Evolutionary conservation across 306 rosid genomes (phyloP).

Genomic region (Fragaria vesca): DNA sequence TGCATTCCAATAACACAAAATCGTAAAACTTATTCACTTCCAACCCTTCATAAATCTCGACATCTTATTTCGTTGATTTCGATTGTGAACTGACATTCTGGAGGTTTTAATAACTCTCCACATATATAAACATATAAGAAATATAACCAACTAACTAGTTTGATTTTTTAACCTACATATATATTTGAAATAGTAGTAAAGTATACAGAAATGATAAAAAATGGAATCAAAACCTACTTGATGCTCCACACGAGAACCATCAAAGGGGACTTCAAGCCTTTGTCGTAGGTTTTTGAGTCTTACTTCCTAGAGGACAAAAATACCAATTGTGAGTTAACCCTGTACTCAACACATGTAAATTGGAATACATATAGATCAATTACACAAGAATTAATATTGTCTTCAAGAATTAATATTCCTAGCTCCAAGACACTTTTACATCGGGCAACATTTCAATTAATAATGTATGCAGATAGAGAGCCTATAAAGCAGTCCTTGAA

Average conservation of each 20-base stretch:
- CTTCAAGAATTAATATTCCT: too few relatives aligned
- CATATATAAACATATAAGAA: background rate
- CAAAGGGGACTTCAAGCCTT: conserved; percentile 82
- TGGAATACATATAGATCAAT: background rate
- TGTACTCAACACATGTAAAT: background rate
- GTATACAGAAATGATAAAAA: conserved; percentile 5
- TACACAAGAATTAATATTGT: background rate
- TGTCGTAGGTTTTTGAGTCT: conserved; percentile 55
- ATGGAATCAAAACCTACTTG: conserved; percentile 52
- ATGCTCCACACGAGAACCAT: conserved; percentile 79
- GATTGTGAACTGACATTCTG: background rate
- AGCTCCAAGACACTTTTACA: background rate
- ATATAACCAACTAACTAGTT: background rate
- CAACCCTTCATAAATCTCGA: background rate
- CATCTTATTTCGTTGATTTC: background rate
- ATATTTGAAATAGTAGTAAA: background rate
- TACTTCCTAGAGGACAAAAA: conserved; percentile 58
- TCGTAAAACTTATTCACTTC: background rate
- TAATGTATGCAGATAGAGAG: background rate
- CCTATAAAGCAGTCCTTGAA: background rate
- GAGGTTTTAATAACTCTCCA: background rate
- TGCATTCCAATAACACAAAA: background rate
- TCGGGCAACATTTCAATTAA: background rate
- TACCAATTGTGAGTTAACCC: conserved; percentile 7
- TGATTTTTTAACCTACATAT: background rate